phyloP scores from a whole-genome alignment of 192 early-diverging fungal genomes.

The Radiomyces spectabilis region DNA sequence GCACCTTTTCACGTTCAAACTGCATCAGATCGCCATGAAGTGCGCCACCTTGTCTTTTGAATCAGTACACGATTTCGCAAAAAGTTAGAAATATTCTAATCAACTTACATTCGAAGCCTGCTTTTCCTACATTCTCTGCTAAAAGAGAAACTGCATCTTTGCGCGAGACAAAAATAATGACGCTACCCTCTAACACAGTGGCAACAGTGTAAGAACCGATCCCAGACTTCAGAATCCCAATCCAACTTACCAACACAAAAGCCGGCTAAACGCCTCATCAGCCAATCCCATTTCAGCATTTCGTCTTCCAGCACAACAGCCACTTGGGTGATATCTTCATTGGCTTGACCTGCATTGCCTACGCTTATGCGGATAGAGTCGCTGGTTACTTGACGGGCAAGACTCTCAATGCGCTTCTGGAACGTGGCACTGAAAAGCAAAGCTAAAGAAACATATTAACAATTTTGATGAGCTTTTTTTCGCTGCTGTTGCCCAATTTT shows the following conservation, averaged over 20 bases:
- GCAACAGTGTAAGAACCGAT: too few relatives aligned
- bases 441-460: constrained; percentile 10
- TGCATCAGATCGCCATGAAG: constrained; percentile 79
- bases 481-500: background rate
- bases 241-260: constrained; percentile 47
- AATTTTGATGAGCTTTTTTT: background rate
- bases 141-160: constrained; percentile 71
- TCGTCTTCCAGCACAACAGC: constrained; percentile 59
- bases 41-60: constrained; percentile 10
- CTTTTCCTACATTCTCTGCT: constrained; percentile 47
- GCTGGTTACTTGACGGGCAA: constrained; percentile 62
- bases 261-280: constrained; percentile 43
- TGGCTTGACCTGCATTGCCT: constrained; percentile 62
- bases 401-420: constrained; percentile 56
- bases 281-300: constrained; percentile 68
- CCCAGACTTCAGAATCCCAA: too few relatives aligned
- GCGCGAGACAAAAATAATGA: constrained; percentile 68
- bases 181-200: constrained; percentile 47
- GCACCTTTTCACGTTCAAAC: constrained; percentile 63
- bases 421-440: constrained; percentile 80
- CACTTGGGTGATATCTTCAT: constrained; percentile 69
- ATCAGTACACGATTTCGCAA: too few relatives aligned
- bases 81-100: too few relatives aligned
- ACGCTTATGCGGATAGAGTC: constrained; percentile 71
- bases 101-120: constrained; percentile 53